phyloP scores from a whole-genome alignment of 495 filamentous ascomycete genomes.

The Hypomontagnella monticulosa region DNA sequence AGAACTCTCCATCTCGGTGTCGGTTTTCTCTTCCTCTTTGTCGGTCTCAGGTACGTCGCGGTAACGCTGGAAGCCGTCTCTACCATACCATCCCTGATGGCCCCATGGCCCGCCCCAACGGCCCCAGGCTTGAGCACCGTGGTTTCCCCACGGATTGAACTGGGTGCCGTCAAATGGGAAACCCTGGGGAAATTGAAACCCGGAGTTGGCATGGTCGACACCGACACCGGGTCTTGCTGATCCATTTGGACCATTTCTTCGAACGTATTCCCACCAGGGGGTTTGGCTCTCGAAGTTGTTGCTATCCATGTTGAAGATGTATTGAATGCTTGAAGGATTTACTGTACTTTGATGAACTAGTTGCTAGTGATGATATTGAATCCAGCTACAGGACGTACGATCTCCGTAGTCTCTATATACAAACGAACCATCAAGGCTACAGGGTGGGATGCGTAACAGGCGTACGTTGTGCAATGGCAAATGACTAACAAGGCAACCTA shows the following conservation, averaged over 20 bases:
- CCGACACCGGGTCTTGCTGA: conserved; percentile 39
- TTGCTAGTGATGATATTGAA: conserved; percentile 13
- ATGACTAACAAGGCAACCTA: conserved; percentile 19
- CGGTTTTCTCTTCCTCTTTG: conserved; percentile 12
- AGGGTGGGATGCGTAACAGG: conserved; percentile 19
- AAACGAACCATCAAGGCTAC: conserved; percentile 19
- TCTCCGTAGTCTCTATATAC: conserved; percentile 26
- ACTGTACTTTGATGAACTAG: not conserved
- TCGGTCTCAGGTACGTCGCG: conserved; percentile 19
- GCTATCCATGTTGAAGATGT: conserved; percentile 33
- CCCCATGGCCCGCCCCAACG: conserved; percentile 26
- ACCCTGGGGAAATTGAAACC: conserved; percentile 27
- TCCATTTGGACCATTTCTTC: conserved; percentile 34
- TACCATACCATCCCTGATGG: conserved; percentile 24
- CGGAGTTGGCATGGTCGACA: conserved; percentile 43
- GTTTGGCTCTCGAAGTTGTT: conserved; percentile 29
- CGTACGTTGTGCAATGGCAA: conserved; percentile 26
- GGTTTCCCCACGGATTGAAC: conserved; percentile 38
- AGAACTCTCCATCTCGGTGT: conserved; percentile 29
- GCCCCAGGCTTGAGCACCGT: conserved; percentile 10
- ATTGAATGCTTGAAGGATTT: conserved; percentile 3
- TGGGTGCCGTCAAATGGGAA: conserved; percentile 39
- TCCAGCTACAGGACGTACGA: not conserved
- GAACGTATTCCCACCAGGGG: conserved; percentile 47
- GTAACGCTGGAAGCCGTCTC: conserved; percentile 21